Evolutionary conservation across 371 early-diverging fungal species (phyloP).

Genomic region (Parasitella parasitica): DNA sequence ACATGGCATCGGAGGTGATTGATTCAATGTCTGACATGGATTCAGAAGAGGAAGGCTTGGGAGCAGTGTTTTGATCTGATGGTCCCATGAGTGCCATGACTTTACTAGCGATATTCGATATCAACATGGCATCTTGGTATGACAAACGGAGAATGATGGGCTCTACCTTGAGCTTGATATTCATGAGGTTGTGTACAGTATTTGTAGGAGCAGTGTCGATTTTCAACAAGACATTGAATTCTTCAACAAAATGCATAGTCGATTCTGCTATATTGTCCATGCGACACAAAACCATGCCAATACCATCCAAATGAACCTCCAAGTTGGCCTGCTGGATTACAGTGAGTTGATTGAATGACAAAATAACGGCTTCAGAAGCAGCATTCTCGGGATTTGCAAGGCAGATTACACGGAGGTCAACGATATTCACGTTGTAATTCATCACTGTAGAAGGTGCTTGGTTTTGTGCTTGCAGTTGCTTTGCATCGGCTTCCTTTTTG

Average conservation of each 20-base stretch:
- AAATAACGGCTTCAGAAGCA: slow-evolving; percentile 85
- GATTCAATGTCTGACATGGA: slow-evolving; percentile 1
- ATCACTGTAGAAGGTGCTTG: slow-evolving; percentile 11
- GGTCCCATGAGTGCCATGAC: slow-evolving; percentile 59
- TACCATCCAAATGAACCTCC: slow-evolving; percentile 66
- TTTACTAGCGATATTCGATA: slow-evolving; percentile 79
- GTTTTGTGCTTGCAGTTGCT: slow-evolving; percentile 5
- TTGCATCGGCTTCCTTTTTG: slow-evolving; percentile 4
- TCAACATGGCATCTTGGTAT: slow-evolving; percentile 83
- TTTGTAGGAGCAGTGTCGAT: slow-evolving; percentile 59
- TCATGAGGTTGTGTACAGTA: slow-evolving; percentile 55
- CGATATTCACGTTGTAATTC: slow-evolving; percentile 69
- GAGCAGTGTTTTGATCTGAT: slow-evolving; percentile 1
- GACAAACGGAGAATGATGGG: slow-evolving; percentile 70
- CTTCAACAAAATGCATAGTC: slow-evolving; percentile 78
- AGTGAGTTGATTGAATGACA: slow-evolving; percentile 75
- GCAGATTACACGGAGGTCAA: slow-evolving; percentile 82
- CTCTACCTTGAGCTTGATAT: slow-evolving; percentile 62
- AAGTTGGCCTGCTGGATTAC: slow-evolving; percentile 67
- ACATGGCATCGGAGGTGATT: background rate
- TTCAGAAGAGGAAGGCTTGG: slow-evolving; percentile 7
- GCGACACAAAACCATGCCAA: slow-evolving; percentile 87
- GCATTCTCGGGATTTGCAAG: slow-evolving; percentile 71
- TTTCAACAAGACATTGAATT: slow-evolving; percentile 69
- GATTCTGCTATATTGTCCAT: slow-evolving; percentile 81